Percentiles rank a stretch among this genome's conserved stretches.
Conservation (phyloP, 2,329 filamentous ascomycete genomes). For the Pleomassaria siparia region DNA sequence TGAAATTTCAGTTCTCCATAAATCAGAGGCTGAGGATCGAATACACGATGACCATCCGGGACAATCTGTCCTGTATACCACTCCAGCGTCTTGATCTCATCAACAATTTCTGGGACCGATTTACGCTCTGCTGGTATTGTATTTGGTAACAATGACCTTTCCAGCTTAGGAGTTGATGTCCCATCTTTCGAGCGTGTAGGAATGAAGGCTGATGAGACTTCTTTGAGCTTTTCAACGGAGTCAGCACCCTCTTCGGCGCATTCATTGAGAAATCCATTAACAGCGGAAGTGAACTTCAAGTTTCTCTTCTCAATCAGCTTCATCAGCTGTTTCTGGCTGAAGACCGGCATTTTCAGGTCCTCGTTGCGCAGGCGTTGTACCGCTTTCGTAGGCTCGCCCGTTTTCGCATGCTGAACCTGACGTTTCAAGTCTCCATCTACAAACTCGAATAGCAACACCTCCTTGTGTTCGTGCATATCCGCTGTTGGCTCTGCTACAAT, state of each 20-base stretch:
- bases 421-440: slow-evolving; percentile 87
- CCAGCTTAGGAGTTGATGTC: slow-evolving; percentile 44
- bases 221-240: slow-evolving; percentile 65
- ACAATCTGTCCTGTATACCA: slow-evolving; percentile 96
- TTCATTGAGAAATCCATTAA: slow-evolving; percentile 74
- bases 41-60: slow-evolving; percentile 86
- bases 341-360: slow-evolving; percentile 87
- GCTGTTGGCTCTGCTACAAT: slow-evolving; percentile 35
- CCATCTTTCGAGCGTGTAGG: slow-evolving; percentile 59
- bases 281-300: slow-evolving; percentile 73
- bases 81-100: slow-evolving; percentile 75
- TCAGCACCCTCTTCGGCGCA: slow-evolving; percentile 68
- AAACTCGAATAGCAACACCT: slow-evolving; percentile 89
- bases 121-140: slow-evolving; percentile 79
- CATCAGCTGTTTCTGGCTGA: slow-evolving; percentile 89
- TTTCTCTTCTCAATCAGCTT: slow-evolving; percentile 88
- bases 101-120: slow-evolving; percentile 78
- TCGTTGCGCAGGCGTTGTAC: slow-evolving; percentile 72
- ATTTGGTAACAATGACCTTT: slow-evolving; percentile 58
- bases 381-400: slow-evolving; percentile 69
- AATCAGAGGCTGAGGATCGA: slow-evolving; percentile 79
- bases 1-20: slow-evolving; percentile 83
- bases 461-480: slow-evolving; percentile 52
- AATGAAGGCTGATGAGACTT: slow-evolving; percentile 62
- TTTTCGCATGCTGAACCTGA: slow-evolving; percentile 71